Conservation (phyloP, 768 basidiomycete species). For the Auriscalpium orientale region DNA sequence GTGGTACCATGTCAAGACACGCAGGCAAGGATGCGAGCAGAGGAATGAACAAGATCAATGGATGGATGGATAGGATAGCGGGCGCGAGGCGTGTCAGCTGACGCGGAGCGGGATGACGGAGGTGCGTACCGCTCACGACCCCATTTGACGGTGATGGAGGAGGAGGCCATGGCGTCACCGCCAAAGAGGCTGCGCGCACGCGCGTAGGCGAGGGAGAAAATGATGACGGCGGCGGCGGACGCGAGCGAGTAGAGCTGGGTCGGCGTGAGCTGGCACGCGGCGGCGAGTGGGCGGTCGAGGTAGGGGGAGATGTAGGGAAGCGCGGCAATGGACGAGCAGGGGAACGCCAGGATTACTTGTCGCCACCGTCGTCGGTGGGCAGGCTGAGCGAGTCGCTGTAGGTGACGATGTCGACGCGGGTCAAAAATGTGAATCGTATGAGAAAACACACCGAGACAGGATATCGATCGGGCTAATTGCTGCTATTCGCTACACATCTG, state of each 20-base stretch:
- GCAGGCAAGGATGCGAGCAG: conserved; percentile 2
- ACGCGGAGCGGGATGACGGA: background rate
- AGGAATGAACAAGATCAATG: background rate
- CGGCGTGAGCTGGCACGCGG: conserved; percentile 4
- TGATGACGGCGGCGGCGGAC: conserved; percentile 15
- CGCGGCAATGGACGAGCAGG: background rate
- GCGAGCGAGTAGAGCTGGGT: background rate
- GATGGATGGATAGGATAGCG: conserved; percentile 5
- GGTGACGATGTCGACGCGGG: no score
- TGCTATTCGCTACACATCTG: no score
- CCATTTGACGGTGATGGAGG: conserved; percentile 36
- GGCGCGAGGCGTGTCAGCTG: conserved; percentile 4
- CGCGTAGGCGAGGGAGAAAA: conserved; percentile 22
- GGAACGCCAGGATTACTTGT: background rate
- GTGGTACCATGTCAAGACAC: background rate
- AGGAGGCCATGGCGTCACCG: conserved; percentile 1
- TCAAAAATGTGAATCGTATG: no score
- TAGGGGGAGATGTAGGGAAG: background rate
- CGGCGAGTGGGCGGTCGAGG: background rate
- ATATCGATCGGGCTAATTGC: no score
- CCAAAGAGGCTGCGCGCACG: conserved; percentile 19
- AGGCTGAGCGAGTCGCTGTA: background rate
- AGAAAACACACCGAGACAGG: no score
- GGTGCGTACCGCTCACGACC: conserved; percentile 33
- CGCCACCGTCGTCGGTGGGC: background rate